Evolutionary conservation across 768 basidiomycete genomes (phyloP), one percentile per base, ranked within the genome.

Genomic region (Trametes sanguinea): DNA sequence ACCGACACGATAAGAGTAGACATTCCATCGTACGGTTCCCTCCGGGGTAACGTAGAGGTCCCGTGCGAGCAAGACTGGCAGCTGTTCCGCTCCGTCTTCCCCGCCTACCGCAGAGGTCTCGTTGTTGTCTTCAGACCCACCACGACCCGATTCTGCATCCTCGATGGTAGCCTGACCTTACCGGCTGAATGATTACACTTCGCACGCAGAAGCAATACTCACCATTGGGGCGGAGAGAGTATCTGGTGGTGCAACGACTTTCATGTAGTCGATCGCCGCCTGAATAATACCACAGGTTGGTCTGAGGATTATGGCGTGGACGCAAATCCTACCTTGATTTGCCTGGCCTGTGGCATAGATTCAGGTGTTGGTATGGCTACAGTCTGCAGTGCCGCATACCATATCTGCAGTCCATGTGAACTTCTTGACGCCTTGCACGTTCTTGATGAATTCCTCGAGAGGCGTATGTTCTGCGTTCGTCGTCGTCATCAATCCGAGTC

Each of bases 1-100:
- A 7, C n/a, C 17, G 13, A 27, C 1, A 0, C 5, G 27, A 42
- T 48, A 59, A 2, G 42, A 22, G 17, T 59, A 30, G 2, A 52
- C 16, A 29, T 59, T 40, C 57, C 57, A 59, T 8, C 57, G 29
- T 2, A 59, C n/a, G n/a, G 50, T 45, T 0, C 57, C 57, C 10
- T 52, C 57, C 9, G 40, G 50, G 10, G 50, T 52, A 9, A 59
- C 30, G 27, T 51, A 59, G 29, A 59, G 57, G 13, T 51, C 37
- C 16, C 27, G 33, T 8, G 44, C 27, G 47, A 6, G 11, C 16
- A 44, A 27, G 46, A n/a, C 27, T 4, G 11, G 27, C 46, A 3
- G 46, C 29, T 22, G 35, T 6, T 37, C 35, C 6, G 6, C 6
- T 37, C 35, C 35, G 35, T 6, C 35, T 37, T 6, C 35, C 35